phyloP scores from a whole-genome alignment of 2,329 filamentous ascomycete genomes.

The Fusarium multiceps region DNA sequence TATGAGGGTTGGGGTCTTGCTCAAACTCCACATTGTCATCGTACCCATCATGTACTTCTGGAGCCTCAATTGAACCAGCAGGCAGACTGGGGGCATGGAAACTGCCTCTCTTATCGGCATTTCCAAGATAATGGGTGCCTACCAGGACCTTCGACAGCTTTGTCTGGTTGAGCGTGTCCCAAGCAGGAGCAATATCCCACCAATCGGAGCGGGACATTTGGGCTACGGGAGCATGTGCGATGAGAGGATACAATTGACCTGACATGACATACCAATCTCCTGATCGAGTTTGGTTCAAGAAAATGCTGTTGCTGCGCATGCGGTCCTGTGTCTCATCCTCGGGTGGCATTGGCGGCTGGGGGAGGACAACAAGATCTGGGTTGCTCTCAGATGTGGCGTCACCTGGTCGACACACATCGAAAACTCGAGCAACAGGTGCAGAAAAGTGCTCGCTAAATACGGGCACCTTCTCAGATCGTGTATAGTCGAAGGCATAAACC shows the following conservation, averaged over 20 bases:
- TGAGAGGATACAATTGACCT: constrained; percentile 84
- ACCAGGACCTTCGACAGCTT: constrained; percentile 72
- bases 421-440: constrained; percentile 86
- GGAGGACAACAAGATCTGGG: constrained; percentile 83
- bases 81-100: constrained; percentile 55
- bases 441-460: constrained; percentile 76
- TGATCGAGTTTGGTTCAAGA: constrained; percentile 85
- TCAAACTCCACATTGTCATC: constrained; percentile 46
- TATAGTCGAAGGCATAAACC: constrained; percentile 82
- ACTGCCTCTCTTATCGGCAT: constrained; percentile 45
- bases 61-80: constrained; percentile 47
- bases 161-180: constrained; percentile 54
- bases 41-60: constrained; percentile 10
- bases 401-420: constrained; percentile 83
- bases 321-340: constrained; percentile 62
- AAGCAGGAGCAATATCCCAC: constrained; percentile 56
- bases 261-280: constrained; percentile 96
- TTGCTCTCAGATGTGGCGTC: constrained; percentile 72
- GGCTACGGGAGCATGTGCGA: constrained; percentile 72
- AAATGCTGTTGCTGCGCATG: constrained; percentile 74
- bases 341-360: constrained; percentile 79
- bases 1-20: constrained; percentile 49
- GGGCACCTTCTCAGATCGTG: constrained; percentile 61
- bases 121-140: constrained; percentile 75
- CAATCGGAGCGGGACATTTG: constrained; percentile 60